Conservation (phyloP, 306 rosid species). For the Dalbergia cultrata region DNA sequence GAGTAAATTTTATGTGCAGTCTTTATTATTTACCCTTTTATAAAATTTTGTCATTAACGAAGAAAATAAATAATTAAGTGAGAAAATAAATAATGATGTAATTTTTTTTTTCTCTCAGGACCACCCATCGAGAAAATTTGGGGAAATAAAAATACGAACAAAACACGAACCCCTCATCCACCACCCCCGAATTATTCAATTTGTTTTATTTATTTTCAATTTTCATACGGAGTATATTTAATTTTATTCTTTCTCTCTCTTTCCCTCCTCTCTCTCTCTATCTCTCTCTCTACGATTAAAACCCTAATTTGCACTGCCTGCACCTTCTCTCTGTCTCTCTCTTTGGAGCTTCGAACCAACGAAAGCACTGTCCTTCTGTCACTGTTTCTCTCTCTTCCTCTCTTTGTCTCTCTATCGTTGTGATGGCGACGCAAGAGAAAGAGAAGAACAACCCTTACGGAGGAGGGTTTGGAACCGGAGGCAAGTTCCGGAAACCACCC, state of each 20-base stretch:
- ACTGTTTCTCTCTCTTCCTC: not conserved
- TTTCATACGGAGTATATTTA: not conserved
- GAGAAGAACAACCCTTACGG: conserved; percentile 59
- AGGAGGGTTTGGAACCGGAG: conserved; percentile 73
- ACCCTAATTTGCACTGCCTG: conserved; percentile 42
- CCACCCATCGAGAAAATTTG: conserved; percentile 1
- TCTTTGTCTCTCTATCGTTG: conserved; percentile 50
- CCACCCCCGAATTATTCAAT: no score
- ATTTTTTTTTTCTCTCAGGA: not conserved
- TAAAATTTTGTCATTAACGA: not conserved
- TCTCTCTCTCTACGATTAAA: conserved; percentile 15
- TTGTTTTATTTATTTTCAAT: not conserved
- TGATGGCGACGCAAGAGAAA: conserved; percentile 67
- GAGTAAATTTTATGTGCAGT: no score
- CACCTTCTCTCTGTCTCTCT: not conserved
- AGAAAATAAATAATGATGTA: not conserved
- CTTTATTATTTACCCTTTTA: no score
- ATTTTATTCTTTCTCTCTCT: not conserved
- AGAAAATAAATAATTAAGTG: not conserved
- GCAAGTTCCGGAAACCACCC: conserved; percentile 83
- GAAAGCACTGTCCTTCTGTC: not conserved
- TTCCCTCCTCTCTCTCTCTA: not conserved
- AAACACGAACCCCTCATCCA: not conserved
- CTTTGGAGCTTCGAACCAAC: not conserved
- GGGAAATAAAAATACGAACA: not conserved